phyloP scores from a whole-genome alignment of 495 filamentous ascomycete genomes.

The Podospora conica region DNA sequence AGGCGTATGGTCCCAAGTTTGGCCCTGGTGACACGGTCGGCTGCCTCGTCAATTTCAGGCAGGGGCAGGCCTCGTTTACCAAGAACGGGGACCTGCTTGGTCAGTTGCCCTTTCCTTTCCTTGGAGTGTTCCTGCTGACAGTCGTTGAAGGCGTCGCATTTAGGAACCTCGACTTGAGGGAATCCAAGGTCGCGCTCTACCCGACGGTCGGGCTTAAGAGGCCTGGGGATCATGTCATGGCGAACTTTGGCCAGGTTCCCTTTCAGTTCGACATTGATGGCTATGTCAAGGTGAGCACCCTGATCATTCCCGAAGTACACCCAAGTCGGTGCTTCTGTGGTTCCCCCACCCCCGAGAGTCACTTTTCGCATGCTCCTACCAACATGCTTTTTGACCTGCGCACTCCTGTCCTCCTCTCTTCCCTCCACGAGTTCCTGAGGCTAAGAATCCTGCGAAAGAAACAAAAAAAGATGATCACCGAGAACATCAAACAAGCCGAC shows the following conservation, averaged over 20 bases:
- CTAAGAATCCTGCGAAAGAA: too few relatives aligned
- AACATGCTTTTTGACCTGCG: not conserved
- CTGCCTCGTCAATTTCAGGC: conserved; percentile 90
- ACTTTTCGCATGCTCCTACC: not conserved
- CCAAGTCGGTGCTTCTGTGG: not conserved
- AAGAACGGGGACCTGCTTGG: conserved; percentile 81
- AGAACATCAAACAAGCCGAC: conserved; percentile 33
- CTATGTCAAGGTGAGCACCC: conserved; percentile 63
- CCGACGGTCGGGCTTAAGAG: conserved; percentile 94
- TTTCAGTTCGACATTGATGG: conserved; percentile 92
- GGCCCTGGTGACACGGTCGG: conserved; percentile 71
- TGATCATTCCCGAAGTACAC: not conserved
- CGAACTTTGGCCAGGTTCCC: conserved; percentile 86
- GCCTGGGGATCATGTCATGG: conserved; percentile 70
- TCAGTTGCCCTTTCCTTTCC: too few relatives aligned
- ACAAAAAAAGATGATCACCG: conserved; percentile 47
- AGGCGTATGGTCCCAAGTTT: conserved; percentile 70
- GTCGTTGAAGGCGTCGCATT: conserved; percentile 64
- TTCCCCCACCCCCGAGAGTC: too few relatives aligned
- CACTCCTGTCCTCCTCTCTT: too few relatives aligned
- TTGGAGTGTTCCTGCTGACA: conserved; percentile 9
- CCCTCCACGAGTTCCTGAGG: too few relatives aligned
- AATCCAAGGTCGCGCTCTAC: conserved; percentile 56
- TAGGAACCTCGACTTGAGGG: conserved; percentile 66
- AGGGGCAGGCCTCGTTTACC: conserved; percentile 84